phyloP scores from a whole-genome alignment of 2,329 filamentous ascomycete genomes.

The Ceratocystis smalleyi region DNA sequence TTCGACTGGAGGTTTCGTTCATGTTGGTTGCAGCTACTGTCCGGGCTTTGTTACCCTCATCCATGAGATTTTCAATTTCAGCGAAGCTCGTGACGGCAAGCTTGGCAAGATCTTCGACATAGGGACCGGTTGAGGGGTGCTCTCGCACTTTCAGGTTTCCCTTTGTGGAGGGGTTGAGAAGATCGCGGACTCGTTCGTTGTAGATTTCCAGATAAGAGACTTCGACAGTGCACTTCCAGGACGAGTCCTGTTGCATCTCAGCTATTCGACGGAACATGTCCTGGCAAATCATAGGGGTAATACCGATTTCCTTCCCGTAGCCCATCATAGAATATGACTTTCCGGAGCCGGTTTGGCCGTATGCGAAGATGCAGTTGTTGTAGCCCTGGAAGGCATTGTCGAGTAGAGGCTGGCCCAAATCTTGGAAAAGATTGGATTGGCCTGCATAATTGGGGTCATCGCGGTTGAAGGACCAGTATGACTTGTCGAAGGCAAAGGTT shows the following conservation, averaged over 20 bases:
- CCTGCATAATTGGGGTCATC: constrained; percentile 69
- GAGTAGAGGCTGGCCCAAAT: constrained; percentile 75
- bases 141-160: constrained; percentile 94
- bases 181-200: constrained; percentile 89
- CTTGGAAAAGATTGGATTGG: constrained; percentile 75
- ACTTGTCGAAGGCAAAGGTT: constrained; percentile 87
- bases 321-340: constrained; percentile 99
- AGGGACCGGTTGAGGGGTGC: constrained; percentile 91
- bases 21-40: constrained; percentile 98
- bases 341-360: constrained; percentile 93
- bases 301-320: constrained; percentile 86
- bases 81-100: constrained; percentile 82
- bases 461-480: constrained; percentile 95
- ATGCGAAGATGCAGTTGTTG: constrained; percentile 99
- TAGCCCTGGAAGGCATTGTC: constrained; percentile 98
- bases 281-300: constrained; percentile 93
- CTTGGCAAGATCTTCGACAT: constrained; percentile 95
- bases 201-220: constrained; percentile 99
- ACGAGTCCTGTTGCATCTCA: constrained; percentile 53
- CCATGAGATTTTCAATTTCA: constrained; percentile 96
- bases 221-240: constrained; percentile 79
- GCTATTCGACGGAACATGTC: constrained; percentile 89
- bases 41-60: constrained; percentile 96
- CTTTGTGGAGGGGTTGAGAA: constrained; percentile 89
- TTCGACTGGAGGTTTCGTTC: constrained; percentile 98